These are phyloP conservation scores for Harringtonia aguacate DNA, from an alignment of 2,329 filamentous ascomycete species.

Conservation along the genomic window DNA sequence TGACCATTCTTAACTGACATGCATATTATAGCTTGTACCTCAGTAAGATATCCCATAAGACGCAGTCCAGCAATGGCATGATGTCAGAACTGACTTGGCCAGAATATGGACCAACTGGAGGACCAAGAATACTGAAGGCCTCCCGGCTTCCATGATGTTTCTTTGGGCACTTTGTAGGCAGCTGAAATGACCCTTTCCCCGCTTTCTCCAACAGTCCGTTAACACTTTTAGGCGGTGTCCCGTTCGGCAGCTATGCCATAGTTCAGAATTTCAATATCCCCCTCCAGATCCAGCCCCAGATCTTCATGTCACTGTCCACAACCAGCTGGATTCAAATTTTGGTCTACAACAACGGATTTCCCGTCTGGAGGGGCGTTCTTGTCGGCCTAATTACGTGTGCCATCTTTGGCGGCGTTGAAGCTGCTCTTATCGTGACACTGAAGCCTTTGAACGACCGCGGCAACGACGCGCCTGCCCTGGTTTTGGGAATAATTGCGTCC, in stretches of 20 bases:
- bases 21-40: not conserved
- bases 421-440: constrained; percentile 45
- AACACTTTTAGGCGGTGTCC: constrained; percentile 22
- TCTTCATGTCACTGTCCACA: constrained; percentile 27
- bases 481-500: constrained; percentile 47
- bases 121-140: constrained; percentile 48
- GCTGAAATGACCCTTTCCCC: not conserved
- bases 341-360: constrained; percentile 28
- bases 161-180: constrained; percentile 49
- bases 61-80: not conserved
- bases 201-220: not conserved
- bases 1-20: constrained; percentile 17
- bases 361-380: constrained; percentile 31
- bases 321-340: constrained; percentile 27
- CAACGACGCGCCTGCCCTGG: constrained; percentile 39
- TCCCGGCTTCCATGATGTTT: constrained; percentile 51
- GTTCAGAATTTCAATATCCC: constrained; percentile 31
- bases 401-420: constrained; percentile 41
- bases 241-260: constrained; percentile 28
- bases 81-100: not conserved
- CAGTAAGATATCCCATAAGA: not conserved
- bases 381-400: constrained; percentile 27
- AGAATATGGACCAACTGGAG: constrained; percentile 52
- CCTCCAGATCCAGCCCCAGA: constrained; percentile 30
- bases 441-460: constrained; percentile 44